Base-by-base conservation (phyloP, 2,329 filamentous ascomycete genomes). In the Aspergillus quadricinctus region DNA sequence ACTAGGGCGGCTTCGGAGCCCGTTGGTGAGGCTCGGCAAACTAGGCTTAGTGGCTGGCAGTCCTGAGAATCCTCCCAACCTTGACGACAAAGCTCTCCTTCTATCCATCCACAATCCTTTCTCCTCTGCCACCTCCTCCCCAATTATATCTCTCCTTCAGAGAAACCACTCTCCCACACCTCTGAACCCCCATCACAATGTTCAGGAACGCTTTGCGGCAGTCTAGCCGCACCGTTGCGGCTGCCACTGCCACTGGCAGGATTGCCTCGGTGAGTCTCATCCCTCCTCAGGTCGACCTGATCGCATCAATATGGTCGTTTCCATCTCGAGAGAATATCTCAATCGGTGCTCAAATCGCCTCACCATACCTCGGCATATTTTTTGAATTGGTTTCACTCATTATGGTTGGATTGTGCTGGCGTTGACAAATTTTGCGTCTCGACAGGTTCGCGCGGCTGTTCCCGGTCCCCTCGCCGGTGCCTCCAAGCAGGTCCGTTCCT, bases 201-300 rank as follows among this genome's bases (percentile, higher is more conserved):
- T 96, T 97, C 86, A 91, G 93, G 83, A 96, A 90, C 88, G 92
- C 93, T 84, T 86, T 97, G 82, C 88, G 92, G 84, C 92, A 96
- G 85, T 95, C 92, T 80, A 89, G 89, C 83, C 92, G 92, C 84
- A 89, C 90, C 80, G 90, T 93, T 81, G 89, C 90, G 83, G 91
- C 90, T 82, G 86, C 95, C 83, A 90, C 91, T 88, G 89, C 90
- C 76, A 85, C 89, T 75, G 87, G 90, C 85, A 90, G 92, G 85
- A 87, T 95, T 82, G 88, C 88, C 80, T 88, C 88, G 82, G 94
- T 97, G 92, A 88, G 93, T 95, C 78, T 74, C 74, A 76, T 74
- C 73, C 75, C 74, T 74, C 72, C 74, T 72, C 69, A 73, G 69
- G 65, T 70, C 64, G 63, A 63, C 64, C 61, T 57, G 55, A 60